Evolutionary conservation across 2,329 filamentous ascomycete genomes (phyloP).

Genomic region (Talaromyces islandicus): DNA sequence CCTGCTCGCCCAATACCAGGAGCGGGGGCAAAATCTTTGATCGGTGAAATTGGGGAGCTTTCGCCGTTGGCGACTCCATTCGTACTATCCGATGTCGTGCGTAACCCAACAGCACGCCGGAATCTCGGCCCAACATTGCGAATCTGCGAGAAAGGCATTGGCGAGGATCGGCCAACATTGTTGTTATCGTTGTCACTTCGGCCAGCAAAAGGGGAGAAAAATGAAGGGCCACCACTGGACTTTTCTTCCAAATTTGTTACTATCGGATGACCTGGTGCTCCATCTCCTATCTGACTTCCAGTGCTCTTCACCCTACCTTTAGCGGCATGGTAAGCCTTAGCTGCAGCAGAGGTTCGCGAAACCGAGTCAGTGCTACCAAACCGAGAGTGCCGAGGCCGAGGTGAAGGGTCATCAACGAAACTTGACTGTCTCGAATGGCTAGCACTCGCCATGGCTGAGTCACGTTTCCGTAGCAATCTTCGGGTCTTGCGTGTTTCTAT

Average conservation of each 20-base stretch:
- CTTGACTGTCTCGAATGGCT: constrained; percentile 67
- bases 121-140: constrained; percentile 56
- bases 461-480: constrained; percentile 74
- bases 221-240: constrained; percentile 32
- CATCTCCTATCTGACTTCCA: constrained; percentile 50
- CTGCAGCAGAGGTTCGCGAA: constrained; percentile 47
- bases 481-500: constrained; percentile 64
- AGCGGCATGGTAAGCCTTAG: constrained; percentile 64
- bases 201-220: constrained; percentile 43
- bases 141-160: constrained; percentile 42
- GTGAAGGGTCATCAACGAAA: constrained; percentile 67
- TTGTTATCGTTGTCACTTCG: constrained; percentile 45
- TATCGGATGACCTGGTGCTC: not conserved
- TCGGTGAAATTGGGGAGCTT: constrained; percentile 39
- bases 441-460: constrained; percentile 31
- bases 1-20: constrained; percentile 69
- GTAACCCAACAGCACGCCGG: constrained; percentile 61
- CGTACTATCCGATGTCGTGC: constrained; percentile 73
- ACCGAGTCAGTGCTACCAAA: constrained; percentile 66
- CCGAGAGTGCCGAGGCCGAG: constrained; percentile 66
- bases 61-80: constrained; percentile 44
- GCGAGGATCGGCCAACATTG: constrained; percentile 43
- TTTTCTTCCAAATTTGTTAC: constrained; percentile 50
- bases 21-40: constrained; percentile 54
- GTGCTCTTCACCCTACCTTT: constrained; percentile 54